These are phyloP conservation scores for Cantharellus cinnabarinus DNA, from an alignment of 768 basidiomycete species.

Conservation along the genomic window DNA sequence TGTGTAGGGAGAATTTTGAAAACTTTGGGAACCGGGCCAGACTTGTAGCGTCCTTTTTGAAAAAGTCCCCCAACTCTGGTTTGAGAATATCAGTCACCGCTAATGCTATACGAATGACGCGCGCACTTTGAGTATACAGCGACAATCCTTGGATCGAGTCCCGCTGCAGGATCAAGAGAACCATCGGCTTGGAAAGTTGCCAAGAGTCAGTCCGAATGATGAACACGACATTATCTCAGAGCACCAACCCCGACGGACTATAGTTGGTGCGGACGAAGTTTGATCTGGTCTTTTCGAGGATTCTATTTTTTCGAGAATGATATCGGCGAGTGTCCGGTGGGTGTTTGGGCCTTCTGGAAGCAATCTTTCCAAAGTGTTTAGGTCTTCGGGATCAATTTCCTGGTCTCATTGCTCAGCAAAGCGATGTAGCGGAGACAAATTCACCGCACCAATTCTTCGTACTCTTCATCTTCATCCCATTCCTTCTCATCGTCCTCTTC, in stretches of 20 bases:
- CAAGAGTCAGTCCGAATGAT: neutral
- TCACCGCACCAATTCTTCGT: neutral
- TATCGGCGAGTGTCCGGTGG: constrained; percentile 76
- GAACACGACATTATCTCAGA: no score
- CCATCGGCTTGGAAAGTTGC: neutral
- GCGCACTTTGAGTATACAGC: constrained; percentile 6
- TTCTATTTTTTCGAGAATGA: constrained; percentile 90
- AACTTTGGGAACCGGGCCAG: constrained; percentile 84
- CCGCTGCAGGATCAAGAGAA: constrained; percentile 5
- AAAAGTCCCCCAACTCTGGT: constrained; percentile 68
- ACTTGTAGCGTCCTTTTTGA: constrained; percentile 51
- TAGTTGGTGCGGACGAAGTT: no score
- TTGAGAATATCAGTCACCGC: neutral
- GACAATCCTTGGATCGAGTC: constrained; percentile 7
- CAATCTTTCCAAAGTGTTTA: constrained; percentile 65
- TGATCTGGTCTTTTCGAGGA: constrained; percentile 25
- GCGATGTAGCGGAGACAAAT: neutral
- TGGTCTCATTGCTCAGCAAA: constrained; percentile 8
- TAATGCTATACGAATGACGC: neutral
- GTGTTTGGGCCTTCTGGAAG: constrained; percentile 56
- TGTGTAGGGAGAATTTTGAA: constrained; percentile 97
- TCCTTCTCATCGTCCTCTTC: constrained; percentile 8
- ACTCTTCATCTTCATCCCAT: constrained; percentile 21
- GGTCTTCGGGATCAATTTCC: constrained; percentile 78
- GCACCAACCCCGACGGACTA: neutral